Conservation (phyloP, 805 yeast genomes). For the Suhomyces kilbournensis region DNA sequence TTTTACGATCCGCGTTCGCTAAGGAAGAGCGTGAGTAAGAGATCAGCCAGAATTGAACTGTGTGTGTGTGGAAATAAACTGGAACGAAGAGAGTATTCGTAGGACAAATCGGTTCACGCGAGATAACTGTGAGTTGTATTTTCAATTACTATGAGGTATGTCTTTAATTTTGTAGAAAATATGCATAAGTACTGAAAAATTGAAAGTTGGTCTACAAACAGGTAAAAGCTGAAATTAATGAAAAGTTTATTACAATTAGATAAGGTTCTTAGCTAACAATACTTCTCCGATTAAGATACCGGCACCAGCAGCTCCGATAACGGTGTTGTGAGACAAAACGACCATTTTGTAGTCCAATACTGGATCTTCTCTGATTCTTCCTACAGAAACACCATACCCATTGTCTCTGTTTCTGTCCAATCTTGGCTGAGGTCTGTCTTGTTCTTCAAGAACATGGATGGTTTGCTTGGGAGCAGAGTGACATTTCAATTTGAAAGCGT, state of each 20-base stretch:
- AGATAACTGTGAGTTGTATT: background rate
- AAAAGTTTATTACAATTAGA: conserved; percentile 41
- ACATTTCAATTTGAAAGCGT: conserved; percentile 76
- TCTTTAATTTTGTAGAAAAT: background rate
- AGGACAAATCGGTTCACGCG: background rate
- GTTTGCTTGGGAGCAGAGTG: conserved; percentile 91
- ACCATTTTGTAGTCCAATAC: conserved; percentile 95
- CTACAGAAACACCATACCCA: conserved; percentile 93
- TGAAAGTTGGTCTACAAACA: background rate
- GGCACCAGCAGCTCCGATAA: conserved; percentile 98
- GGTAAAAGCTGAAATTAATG: background rate
- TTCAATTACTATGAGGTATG: background rate
- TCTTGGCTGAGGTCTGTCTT: conserved; percentile 96
- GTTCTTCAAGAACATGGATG: conserved; percentile 86
- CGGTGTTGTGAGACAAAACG: conserved; percentile 93
- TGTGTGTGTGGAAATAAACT: background rate
- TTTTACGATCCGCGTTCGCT: background rate
- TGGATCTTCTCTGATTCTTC: conserved; percentile 90
- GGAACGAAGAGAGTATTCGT: background rate
- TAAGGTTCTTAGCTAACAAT: conserved; percentile 68
- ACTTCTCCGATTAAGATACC: conserved; percentile 95
- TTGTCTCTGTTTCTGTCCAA: conserved; percentile 92
- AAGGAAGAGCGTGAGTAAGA: background rate
- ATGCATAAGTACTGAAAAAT: background rate
- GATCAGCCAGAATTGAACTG: background rate